Evolutionary conservation across 176 grass and related monocot species (phyloP).

Genomic region (Stipa capillata): DNA sequence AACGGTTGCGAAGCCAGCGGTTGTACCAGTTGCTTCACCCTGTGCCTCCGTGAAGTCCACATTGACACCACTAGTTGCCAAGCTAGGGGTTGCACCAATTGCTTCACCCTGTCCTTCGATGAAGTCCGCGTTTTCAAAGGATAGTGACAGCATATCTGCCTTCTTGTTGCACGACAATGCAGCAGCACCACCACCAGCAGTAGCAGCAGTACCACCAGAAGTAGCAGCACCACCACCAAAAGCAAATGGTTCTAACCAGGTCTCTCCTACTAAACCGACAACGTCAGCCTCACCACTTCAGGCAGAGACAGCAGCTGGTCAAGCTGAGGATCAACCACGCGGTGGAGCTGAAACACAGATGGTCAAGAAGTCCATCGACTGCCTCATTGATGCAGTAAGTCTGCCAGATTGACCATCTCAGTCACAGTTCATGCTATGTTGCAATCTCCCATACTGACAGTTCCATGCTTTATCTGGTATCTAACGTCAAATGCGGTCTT

Average conservation of each 20-base stretch:
- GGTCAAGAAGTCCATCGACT: background rate
- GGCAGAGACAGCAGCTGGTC: no score
- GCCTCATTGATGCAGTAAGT: conserved; percentile 7
- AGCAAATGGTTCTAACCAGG: no score
- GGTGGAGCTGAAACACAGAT: background rate
- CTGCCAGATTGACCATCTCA: background rate
- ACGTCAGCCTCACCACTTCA: no score
- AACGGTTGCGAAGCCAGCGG: background rate
- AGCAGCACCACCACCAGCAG: no score
- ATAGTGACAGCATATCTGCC: background rate
- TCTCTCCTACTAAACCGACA: no score
- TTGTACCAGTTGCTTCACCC: background rate
- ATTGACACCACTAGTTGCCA: background rate
- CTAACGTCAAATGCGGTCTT: conserved; percentile 3
- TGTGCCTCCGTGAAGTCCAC: background rate
- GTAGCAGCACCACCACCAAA: no score
- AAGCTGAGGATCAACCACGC: background rate
- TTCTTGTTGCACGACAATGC: background rate
- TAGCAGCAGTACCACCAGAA: no score
- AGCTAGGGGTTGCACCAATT: background rate
- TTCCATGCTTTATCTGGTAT: background rate
- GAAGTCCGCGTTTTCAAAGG: background rate
- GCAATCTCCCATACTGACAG: background rate
- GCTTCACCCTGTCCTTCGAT: background rate
- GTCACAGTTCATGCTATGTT: background rate